Base-by-base conservation (phyloP, 1,284 basidiomycete genomes). In the Pyrrhoderma noxium region DNA sequence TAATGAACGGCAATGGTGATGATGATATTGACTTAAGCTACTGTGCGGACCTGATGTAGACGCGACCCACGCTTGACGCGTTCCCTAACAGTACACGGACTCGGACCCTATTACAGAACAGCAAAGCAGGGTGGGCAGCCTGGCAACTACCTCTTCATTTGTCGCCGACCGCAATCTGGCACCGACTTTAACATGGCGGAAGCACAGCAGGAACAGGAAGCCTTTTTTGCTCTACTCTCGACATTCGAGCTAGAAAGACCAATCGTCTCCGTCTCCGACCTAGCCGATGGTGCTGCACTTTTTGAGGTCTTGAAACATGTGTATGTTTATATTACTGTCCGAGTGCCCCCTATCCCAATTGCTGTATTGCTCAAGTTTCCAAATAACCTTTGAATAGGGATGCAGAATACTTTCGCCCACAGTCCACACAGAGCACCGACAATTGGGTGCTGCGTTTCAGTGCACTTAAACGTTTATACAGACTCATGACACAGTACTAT, bases 371-470 rank as follows among this genome's bases (percentile, higher is more conserved):
- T 39, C 21, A 3, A 2, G 8, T 8, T 4, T 19, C 43, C 37
- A 52, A 53, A 54, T 18, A 48, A 39, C 39, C 43, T n/a, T 45
- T 42, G 25, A 16, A 19, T 62, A 92, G 89, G 57, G 90, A 93
- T 70, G 71, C 75, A 41, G 76, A 82, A 43, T 89, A 91, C 70
- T 93, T 93, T 63, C 76, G 79, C 52, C 78, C 75, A 57, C 70
- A 77, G 2, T 71, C 78, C 2, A 65, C 74, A 9, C 81, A 82
- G 55, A 74, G 71, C 1, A 79, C 85, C 19, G 91, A 92, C 63
- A 93, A 89, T 67, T 93, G 90, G 91, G 87, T 92, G 49, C 68
- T 93, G 42, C 82, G 88, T n/a, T 89, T 93, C 65, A 83, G 76
- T 63, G 68, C 85, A 13, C 75, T 93, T 55, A 93, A 94, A 63